These are phyloP conservation scores for Hypoxylon lienhwacheense DNA, from an alignment of 495 filamentous ascomycete genomes.

Conservation along the genomic window DNA sequence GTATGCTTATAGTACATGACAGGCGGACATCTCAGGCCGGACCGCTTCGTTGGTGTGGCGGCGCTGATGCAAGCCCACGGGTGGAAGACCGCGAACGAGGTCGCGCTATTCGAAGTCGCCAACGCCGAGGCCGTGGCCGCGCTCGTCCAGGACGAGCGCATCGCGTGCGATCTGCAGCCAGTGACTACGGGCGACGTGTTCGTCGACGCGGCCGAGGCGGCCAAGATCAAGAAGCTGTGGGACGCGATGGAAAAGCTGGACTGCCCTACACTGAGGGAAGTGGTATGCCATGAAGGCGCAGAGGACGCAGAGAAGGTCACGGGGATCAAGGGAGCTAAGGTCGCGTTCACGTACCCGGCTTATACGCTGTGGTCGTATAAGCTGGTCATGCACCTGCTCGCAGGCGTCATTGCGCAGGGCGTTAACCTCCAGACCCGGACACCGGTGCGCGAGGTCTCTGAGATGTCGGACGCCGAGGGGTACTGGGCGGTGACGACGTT, in stretches of 20 bases:
- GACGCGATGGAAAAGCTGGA: slow-evolving; percentile 44
- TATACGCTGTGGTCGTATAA: slow-evolving; percentile 56
- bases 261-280: slow-evolving; percentile 39
- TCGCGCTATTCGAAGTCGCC: slow-evolving; percentile 51
- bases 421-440: slow-evolving; percentile 42
- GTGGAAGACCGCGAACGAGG: slow-evolving; percentile 47
- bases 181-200: slow-evolving; percentile 53
- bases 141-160: slow-evolving; percentile 47
- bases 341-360: slow-evolving; percentile 38
- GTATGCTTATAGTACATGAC: too few relatives aligned
- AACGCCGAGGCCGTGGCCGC: slow-evolving; percentile 49
- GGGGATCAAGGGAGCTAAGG: slow-evolving; percentile 17
- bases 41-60: slow-evolving; percentile 52
- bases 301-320: slow-evolving; percentile 23
- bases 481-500: slow-evolving; percentile 53
- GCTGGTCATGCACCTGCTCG: slow-evolving; percentile 59
- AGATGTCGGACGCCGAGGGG: slow-evolving; percentile 29
- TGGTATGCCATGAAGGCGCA: slow-evolving; percentile 36
- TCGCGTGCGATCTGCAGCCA: slow-evolving; percentile 49
- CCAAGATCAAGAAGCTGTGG: slow-evolving; percentile 40
- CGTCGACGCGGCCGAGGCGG: slow-evolving; percentile 42
- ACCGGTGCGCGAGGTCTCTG: slow-evolving; percentile 25
- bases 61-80: slow-evolving; percentile 42
- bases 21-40: slow-evolving; percentile 57
- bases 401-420: slow-evolving; percentile 40